These are phyloP conservation scores for Lasiosphaeriaceae sp. DNA, from an alignment of 495 filamentous ascomycete species.

Conservation along the genomic window DNA sequence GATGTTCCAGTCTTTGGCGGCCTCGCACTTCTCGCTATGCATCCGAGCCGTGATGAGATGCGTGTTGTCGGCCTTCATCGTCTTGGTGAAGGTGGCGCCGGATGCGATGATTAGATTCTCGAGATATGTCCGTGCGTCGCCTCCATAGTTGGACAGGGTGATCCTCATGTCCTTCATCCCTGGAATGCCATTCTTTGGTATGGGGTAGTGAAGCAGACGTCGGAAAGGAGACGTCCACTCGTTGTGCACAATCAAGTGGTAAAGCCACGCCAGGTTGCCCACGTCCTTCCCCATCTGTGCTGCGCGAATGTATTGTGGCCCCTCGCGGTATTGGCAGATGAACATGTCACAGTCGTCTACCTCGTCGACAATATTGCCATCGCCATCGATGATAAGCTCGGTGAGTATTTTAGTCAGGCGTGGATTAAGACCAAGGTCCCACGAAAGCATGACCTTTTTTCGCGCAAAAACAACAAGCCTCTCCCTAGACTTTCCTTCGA, in stretches of 20 bases:
- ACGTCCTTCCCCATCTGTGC: slow-evolving; percentile 73
- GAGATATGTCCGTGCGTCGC: slow-evolving; percentile 87
- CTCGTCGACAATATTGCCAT: slow-evolving; percentile 61
- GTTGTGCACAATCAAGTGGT: slow-evolving; percentile 82
- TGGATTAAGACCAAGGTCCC: slow-evolving; percentile 65
- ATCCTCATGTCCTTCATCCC: slow-evolving; percentile 75
- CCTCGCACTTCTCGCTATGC: slow-evolving; percentile 83
- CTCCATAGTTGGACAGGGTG: slow-evolving; percentile 91
- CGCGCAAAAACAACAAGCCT: slow-evolving; percentile 60
- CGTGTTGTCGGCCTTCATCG: slow-evolving; percentile 89
- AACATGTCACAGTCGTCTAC: slow-evolving; percentile 74
- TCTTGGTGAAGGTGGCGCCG: slow-evolving; percentile 85
- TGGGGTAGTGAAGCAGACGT: slow-evolving; percentile 83
- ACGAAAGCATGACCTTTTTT: slow-evolving; percentile 60
- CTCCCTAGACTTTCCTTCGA: slow-evolving; percentile 22
- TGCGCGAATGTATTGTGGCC: slow-evolving; percentile 70
- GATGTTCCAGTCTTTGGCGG: slow-evolving; percentile 88
- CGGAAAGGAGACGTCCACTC: slow-evolving; percentile 78
- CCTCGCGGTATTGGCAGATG: slow-evolving; percentile 83
- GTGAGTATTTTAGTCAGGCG: slow-evolving; percentile 64
- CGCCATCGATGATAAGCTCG: slow-evolving; percentile 62
- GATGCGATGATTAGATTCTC: slow-evolving; percentile 83
- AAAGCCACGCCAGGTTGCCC: slow-evolving; percentile 91
- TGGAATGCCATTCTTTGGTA: slow-evolving; percentile 67
- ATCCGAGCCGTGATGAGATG: slow-evolving; percentile 90